Evolutionary conservation across 2,329 filamentous ascomycete species (phyloP), one percentile per base, ranked within the genome.

Genomic region (Aplosporella prunicola): DNA sequence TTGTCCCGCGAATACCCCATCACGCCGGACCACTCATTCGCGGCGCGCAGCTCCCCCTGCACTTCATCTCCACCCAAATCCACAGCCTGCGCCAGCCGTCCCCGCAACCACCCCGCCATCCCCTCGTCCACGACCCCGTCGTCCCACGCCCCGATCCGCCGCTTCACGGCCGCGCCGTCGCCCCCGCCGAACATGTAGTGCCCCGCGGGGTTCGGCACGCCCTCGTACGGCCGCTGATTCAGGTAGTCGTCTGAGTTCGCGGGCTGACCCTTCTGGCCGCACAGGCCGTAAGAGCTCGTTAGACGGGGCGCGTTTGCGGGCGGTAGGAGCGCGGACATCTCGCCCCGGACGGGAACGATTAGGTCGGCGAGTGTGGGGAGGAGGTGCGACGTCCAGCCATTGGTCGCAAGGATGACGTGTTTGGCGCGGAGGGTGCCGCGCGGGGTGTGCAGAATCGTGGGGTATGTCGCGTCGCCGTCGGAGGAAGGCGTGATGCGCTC

Each of bases 341-440:
- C 78, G 1, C 83, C 86, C 16, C 82, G 69, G 2, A 82, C 78
- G 0, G 88, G 88, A 2, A 88, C 74, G 44, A 93, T 81, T 7
- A 87, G 67, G 45, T 78, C 74, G 7, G 72, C 66, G 47, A 89
- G 80, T 22, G 64, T 53, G 0, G 83, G 83, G 2, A 89, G 62
- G 4, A 94, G 67, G 43, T 78, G 71, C 1, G 83, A 84, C 0
- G 85, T 88, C 57, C 93, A 93, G 3, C 68, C 88, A 52, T 94
- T 94, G 1, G 82, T 89, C 4, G 84, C 81, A 11, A 93, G 70
- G 13, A 94, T 68, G 14, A 93, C 74, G 22, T 73, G 69, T 9
- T 64, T 61, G 1, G 85, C 68, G 0, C 55, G 55, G 39, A 93
- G 69, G 27, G 60, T 64, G n/a, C 86, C 87, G 15, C 85, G 75